A percentile compares a stretch with the other conserved stretches of the same genome.
Evolutionary conservation across 495 filamentous ascomycete species (phyloP).

Genomic region (Neurospora sp.): DNA sequence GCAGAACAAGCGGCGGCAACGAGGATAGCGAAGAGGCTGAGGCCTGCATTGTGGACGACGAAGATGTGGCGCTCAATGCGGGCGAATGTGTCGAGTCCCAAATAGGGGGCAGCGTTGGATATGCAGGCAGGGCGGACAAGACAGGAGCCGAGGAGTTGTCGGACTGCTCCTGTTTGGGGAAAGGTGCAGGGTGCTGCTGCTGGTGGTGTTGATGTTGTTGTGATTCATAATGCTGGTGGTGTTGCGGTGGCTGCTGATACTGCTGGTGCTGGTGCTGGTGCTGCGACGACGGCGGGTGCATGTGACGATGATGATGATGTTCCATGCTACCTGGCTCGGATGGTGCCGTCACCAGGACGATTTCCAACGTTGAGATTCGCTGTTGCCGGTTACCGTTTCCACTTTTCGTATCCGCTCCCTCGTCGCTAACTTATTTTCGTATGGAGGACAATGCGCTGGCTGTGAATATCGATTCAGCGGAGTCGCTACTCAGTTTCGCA

Average conservation of each 20-base stretch:
- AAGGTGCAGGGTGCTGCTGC: background rate
- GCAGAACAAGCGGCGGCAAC: background rate
- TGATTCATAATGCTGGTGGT: background rate
- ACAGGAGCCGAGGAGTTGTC: background rate
- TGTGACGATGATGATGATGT: background rate
- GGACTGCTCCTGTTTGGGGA: background rate
- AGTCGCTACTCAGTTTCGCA: background rate
- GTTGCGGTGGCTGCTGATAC: background rate
- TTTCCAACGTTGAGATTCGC: background rate
- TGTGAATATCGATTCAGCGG: background rate
- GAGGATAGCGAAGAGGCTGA: conserved; percentile 1
- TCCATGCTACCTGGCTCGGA: background rate
- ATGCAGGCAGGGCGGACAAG: background rate
- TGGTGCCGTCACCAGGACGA: background rate
- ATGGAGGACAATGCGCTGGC: background rate
- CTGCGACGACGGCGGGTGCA: conserved; percentile 1
- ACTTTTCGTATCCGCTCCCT: background rate
- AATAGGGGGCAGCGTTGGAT: conserved; percentile 1
- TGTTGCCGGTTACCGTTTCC: background rate
- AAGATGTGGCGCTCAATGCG: background rate
- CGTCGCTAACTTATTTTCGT: background rate
- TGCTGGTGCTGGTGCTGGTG: conserved; percentile 9
- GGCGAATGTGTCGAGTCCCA: background rate
- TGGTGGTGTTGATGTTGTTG: background rate
- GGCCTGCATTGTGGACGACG: background rate